These are phyloP conservation scores for Sechiopsis laciniata DNA, from an alignment of 306 rosid genomes.

Conservation along the genomic window DNA sequence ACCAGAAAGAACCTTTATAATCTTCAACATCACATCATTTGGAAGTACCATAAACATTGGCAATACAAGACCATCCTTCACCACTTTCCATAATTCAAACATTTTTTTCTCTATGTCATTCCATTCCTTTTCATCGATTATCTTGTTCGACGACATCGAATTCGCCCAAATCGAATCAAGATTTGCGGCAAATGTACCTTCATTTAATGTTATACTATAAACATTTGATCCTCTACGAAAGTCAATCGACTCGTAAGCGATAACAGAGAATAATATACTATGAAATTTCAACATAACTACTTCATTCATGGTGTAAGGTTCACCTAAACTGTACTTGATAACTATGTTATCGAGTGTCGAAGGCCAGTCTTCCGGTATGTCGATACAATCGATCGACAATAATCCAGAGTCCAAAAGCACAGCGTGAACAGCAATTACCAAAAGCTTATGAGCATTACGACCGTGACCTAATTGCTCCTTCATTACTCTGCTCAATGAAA, in stretches of 20 bases:
- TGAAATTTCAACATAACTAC: slow-evolving; percentile 50
- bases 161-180: slow-evolving; percentile 21
- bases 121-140: slow-evolving; percentile 13
- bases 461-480: slow-evolving; percentile 33
- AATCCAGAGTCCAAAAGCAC: slow-evolving; percentile 71
- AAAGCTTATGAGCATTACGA: slow-evolving; percentile 31
- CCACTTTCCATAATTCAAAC: no score
- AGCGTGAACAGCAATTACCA: slow-evolving; percentile 51
- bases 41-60: no score
- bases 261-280: slow-evolving; percentile 43
- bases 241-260: slow-evolving; percentile 50
- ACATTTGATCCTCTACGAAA: slow-evolving; percentile 32
- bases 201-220: slow-evolving; percentile 40
- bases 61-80: no score
- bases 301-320: slow-evolving; percentile 26
- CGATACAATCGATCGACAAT: slow-evolving; percentile 33
- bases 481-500: slow-evolving; percentile 44
- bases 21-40: no score
- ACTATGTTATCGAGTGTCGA: slow-evolving; percentile 20
- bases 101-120: no score
- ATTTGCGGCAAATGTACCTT: slow-evolving; percentile 31
- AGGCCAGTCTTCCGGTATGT: slow-evolving; percentile 35
- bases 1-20: no score
- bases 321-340: slow-evolving; percentile 53
- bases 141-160: not conserved